Base-by-base conservation (phyloP, 2,329 filamentous ascomycete genomes). In the Aspergillus chevalieri region DNA sequence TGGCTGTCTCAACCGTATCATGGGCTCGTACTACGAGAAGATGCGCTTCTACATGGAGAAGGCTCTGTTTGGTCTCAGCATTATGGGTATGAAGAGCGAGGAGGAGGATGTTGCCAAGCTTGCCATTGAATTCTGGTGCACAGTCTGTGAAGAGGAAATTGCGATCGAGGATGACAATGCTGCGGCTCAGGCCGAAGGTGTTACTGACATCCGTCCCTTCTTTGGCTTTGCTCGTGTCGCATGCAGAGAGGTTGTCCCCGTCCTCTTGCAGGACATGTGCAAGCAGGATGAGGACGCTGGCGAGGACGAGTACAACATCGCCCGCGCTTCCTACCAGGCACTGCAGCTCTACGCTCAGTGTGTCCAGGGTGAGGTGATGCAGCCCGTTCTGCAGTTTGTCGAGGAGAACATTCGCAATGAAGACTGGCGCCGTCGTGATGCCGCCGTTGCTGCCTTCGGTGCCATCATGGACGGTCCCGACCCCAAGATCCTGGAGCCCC, bases 41-140 rank as follows among this genome's bases (percentile, higher is more conserved):
- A 98, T 98, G 93, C 86, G 91, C 64, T 98, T 96, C 75, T 98
- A 98, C 78, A 98, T 98, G 93, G 93, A 98, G 79, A 97, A 97
- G 82, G 93, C 93, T 33, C 81, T 98, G 41, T 98, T 98, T 63
- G 93, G 93, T 51, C 80, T 98, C 38, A 98, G 93, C 36, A 95
- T 98, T 56, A 85, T 95, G 68, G 93, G 93, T 60, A 98, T 98
- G 93, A 96, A 95, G 82, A 94, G 84, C 63, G 86, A 91, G 6
- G 93, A 98, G 62, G 93, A 98, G 72, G 93, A 98, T 68, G 93
- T 98, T 47, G 88, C 93, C 54, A 98, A 98, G 80, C 80, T 98
- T 49, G 93, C 93, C 34, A 90, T 98, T 58, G 93, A 98, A 70
- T 98, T 98, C 76, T 98, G 93, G 93, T 97, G 92, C 78, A 96